Percentiles rank a stretch among this genome's conserved stretches.
phyloP scores from a whole-genome alignment of 129 eudicot species.

The Helianthus annuus region DNA sequence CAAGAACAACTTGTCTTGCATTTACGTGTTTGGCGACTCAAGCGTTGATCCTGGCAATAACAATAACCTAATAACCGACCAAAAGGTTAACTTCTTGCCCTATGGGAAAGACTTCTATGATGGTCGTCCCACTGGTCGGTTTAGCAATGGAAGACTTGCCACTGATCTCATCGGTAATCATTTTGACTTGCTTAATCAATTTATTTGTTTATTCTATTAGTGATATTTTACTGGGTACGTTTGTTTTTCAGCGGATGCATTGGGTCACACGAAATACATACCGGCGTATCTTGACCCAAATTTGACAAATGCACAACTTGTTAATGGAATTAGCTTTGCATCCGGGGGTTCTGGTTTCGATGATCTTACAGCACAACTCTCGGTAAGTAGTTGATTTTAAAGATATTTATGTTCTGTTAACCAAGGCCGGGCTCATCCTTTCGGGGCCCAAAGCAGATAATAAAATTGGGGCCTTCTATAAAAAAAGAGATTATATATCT shows the following conservation, averaged over 20 bases:
- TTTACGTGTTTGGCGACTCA: constrained; percentile 39
- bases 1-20: constrained; percentile 35
- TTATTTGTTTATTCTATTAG: background rate
- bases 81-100: constrained; percentile 39
- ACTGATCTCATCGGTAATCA: constrained; percentile 38
- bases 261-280: constrained; percentile 40
- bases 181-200: background rate
- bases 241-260: constrained; percentile 41
- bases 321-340: constrained; percentile 57
- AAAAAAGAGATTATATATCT: no score
- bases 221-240: background rate
- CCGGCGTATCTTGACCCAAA: constrained; percentile 50
- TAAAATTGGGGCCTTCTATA: no score
- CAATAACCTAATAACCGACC: constrained; percentile 36
- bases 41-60: constrained; percentile 44
- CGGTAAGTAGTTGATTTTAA: constrained; percentile 30
- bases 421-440: no score
- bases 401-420: background rate
- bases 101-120: constrained; percentile 34
- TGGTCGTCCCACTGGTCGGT: constrained; percentile 37
- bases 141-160: constrained; percentile 38
- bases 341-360: constrained; percentile 57
- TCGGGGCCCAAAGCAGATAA: no score
- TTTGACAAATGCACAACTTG: constrained; percentile 32
- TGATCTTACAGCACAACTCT: constrained; percentile 48